Percentiles rank a stretch among this genome's conserved stretches.
Conservation (phyloP, 2,329 filamentous ascomycete genomes). For the Ramichloridium luteum region DNA sequence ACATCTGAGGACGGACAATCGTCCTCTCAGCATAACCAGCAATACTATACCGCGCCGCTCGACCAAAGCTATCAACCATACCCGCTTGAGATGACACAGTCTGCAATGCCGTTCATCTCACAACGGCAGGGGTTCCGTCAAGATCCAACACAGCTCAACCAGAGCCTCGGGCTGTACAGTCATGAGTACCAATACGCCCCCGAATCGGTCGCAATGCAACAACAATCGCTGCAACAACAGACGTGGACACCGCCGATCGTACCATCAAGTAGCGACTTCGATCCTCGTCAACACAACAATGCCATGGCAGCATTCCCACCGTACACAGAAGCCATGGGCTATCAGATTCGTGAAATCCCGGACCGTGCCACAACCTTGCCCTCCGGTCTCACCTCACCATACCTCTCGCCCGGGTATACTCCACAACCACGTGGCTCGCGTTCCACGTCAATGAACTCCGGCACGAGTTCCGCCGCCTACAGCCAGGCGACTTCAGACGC, state of each 20-base stretch:
- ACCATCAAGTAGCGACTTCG: constrained; percentile 7
- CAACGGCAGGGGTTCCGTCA: too few relatives aligned
- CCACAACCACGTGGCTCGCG: constrained; percentile 9
- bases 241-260: constrained; percentile 8
- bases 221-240: constrained; percentile 4
- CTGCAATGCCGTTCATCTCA: constrained; percentile 30
- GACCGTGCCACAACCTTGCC: constrained; percentile 5
- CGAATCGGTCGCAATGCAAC: too few relatives aligned
- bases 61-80: too few relatives aligned
- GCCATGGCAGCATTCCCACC: constrained; percentile 7
- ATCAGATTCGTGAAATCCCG: too few relatives aligned
- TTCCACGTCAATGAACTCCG: constrained; percentile 19
- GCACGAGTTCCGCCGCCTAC: constrained; percentile 17
- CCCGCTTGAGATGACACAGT: too few relatives aligned
- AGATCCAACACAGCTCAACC: too few relatives aligned
- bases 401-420: constrained; percentile 13
- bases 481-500: constrained; percentile 15
- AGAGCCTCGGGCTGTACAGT: too few relatives aligned
- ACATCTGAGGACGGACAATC: too few relatives aligned
- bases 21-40: too few relatives aligned
- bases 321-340: constrained; percentile 9
- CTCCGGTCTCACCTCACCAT: constrained; percentile 6
- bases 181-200: too few relatives aligned
- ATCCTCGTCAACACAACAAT: constrained; percentile 1
- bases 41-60: too few relatives aligned